Base-by-base conservation (phyloP, 2,329 filamentous ascomycete genomes). In the Cladosporium sp. region DNA sequence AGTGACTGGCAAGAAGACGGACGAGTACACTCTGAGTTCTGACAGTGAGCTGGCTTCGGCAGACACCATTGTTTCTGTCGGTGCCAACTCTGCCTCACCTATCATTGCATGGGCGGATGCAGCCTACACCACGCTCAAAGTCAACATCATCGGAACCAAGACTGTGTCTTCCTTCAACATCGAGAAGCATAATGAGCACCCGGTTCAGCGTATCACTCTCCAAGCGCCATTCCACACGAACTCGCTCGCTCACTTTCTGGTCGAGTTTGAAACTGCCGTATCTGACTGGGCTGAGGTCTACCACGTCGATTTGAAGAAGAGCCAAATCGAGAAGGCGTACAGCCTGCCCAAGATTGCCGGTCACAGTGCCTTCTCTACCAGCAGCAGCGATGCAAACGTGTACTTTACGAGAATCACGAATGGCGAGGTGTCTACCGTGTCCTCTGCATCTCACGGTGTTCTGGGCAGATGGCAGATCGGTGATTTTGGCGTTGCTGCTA, bases 211-310 rank as follows among this genome's bases (percentile, higher is more conserved):
- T 16, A 73, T 86, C 39, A 68, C 70, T 2, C 74, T 95, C 18
- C 88, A 94, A 62, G 86, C 87, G 1, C 85, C 89, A 13, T 82
- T 83, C 56, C 76, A 85, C 49, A 71, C 82, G 25, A 85, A 86
- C 62, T 85, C 87, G 3, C 76, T 83, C 39, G 77, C 88, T 32
- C 89, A 95, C 71, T 94, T 96, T 71, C 73, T 96, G 27, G 86
- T 95, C 4, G 87, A 95, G 59, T 89, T 82, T 59, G 78, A 84
- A 59, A 88, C 88, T 0, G 75, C 75, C 30, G 73, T 73, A 2
- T 82, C 82, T 15, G 87, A 91, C 63, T 88, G 86, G 74, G 92
- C 86, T 3, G 86, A 94, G 54, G 85, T 97, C 25, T 96, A 85
- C 63, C 88, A 95, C 60, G 78, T 94, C 52, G 80, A 95, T 58